Evolutionary conservation across 2,329 filamentous ascomycete genomes (phyloP), one percentile per base, ranked within the genome.

Genomic region (Berkeleyomyces rouxiae): DNA sequence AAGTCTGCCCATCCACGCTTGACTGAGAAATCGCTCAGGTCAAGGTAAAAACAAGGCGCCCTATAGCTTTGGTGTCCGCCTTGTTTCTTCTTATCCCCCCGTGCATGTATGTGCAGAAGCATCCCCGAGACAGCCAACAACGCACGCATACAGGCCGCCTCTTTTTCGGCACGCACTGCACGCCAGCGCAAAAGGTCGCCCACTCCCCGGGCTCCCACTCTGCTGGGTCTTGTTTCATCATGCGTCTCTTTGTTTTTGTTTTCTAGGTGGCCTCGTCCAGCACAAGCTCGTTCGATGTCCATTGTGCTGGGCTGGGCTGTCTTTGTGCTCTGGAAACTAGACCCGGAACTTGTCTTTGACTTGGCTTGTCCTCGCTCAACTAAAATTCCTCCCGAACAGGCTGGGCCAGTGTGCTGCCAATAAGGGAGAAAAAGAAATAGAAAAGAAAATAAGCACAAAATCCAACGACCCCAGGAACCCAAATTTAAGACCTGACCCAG

Each of bases 401-500:
- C 36, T 55, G 49, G 13, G 7, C 33, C 49, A 36, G 13, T 31
- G 7, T 31, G 31, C 23, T 31, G 13, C 49, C 36, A 55, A 55
- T 55, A 55, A 37, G 13, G 23, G 49, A 55, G 33, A 37, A 53
- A n/a, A 55, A 37, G 13, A 37, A 31, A 55, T 10, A 37, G 37
- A 53, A 53, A 33, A n/a, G n/a, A 53, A 53, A 53, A 11, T 33
- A 53, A 31, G 46, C 16, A n/a, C 46, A 53, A 55, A 55, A 33
- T 55, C 49, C 31, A 55, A 55, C 23, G 23, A 23, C 31, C 49
- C 49, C 49, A 36, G 33, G 49, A 55, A 55, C 49, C 49, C 49
- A 55, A 37, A 55, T 55, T 55, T 55, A 39, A 55, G 49, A 55
- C 49, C 49, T 39, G 49, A 55, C 49, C 49, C 49, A 39, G 49